Evolutionary conservation across 306 rosid species (phyloP).

Genomic region (Astragalus membranaceus): DNA sequence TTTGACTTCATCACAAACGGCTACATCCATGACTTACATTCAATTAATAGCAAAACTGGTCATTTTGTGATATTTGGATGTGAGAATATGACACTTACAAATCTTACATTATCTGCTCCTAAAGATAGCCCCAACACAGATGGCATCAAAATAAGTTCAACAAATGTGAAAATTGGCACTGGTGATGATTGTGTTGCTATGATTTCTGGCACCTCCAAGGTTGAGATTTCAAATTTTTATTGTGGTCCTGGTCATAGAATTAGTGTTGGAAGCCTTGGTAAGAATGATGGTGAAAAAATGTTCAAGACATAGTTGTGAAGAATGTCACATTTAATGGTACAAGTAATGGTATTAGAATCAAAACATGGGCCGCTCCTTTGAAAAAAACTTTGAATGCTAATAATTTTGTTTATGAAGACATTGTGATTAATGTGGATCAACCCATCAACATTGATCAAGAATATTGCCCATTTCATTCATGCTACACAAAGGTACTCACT

Average conservation of each 20-base stretch:
- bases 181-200: slow-evolving; percentile 65
- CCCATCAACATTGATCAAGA: slow-evolving; percentile 58
- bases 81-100: slow-evolving; percentile 29
- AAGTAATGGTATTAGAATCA: slow-evolving; percentile 50
- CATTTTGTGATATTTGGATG: slow-evolving; percentile 42
- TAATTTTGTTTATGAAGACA: slow-evolving; percentile 38
- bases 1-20: slow-evolving; percentile 45
- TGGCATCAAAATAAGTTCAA: slow-evolving; percentile 51
- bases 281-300: slow-evolving; percentile 14
- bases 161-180: slow-evolving; percentile 25
- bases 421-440: slow-evolving; percentile 32
- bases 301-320: slow-evolving; percentile 30
- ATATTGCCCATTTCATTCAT: slow-evolving; percentile 36
- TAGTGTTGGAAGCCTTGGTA: slow-evolving; percentile 64
- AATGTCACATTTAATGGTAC: slow-evolving; percentile 41
- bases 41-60: slow-evolving; percentile 39
- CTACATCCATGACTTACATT: slow-evolving; percentile 31
- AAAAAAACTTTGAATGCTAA: slow-evolving; percentile 10
- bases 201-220: slow-evolving; percentile 27
- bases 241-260: slow-evolving; percentile 82
- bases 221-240: slow-evolving; percentile 19
- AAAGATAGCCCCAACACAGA: slow-evolving; percentile 58
- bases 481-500: slow-evolving; percentile 18
- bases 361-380: slow-evolving; percentile 46
- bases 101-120: slow-evolving; percentile 34